phyloP scores from a whole-genome alignment of 1,284 basidiomycete species.

The Neonothopanus nambi region DNA sequence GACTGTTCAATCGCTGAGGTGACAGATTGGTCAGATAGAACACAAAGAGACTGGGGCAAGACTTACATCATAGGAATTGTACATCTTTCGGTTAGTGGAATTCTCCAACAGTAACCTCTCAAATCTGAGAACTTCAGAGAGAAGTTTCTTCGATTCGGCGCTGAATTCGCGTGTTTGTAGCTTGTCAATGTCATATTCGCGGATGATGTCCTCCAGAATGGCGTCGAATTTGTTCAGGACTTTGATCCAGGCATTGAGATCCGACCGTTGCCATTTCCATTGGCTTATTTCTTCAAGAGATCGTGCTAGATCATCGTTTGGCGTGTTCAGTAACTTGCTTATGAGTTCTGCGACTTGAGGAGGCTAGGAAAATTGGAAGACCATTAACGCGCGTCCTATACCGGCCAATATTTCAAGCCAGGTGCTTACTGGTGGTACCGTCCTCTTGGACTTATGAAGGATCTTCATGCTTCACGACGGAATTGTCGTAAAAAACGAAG shows the following conservation, averaged over 20 bases:
- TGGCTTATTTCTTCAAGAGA: slow-evolving; percentile 65
- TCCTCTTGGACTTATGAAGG: slow-evolving; percentile 76
- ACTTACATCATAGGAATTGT: slow-evolving; percentile 94
- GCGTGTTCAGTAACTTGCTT: slow-evolving; percentile 60
- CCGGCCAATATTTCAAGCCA: slow-evolving; percentile 16
- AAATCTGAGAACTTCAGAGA: slow-evolving; percentile 86
- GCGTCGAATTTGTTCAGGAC: slow-evolving; percentile 95
- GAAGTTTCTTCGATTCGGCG: slow-evolving; percentile 71
- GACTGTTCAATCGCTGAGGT: slow-evolving; percentile 82
- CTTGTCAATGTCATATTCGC: slow-evolving; percentile 81
- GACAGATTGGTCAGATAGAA: not conserved
- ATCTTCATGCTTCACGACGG: slow-evolving; percentile 76
- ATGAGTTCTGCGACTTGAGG: slow-evolving; percentile 78
- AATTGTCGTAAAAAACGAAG: slow-evolving; percentile 36
- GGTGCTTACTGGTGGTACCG: slow-evolving; percentile 62
- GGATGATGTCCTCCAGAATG: slow-evolving; percentile 82
- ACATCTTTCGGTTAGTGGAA: slow-evolving; percentile 97
- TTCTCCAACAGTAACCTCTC: slow-evolving; percentile 93
- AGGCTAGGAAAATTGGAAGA: slow-evolving; percentile 46
- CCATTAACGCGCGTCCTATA: slow-evolving; percentile 21
- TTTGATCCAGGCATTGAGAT: slow-evolving; percentile 95
- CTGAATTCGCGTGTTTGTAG: slow-evolving; percentile 84
- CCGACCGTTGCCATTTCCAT: slow-evolving; percentile 97
- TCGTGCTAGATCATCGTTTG: slow-evolving; percentile 65
- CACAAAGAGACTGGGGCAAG: slow-evolving; percentile 8